Evolutionary conservation across 352 stramenopile species (phyloP).

Genomic region (Phytopythium chamaehyphon): DNA sequence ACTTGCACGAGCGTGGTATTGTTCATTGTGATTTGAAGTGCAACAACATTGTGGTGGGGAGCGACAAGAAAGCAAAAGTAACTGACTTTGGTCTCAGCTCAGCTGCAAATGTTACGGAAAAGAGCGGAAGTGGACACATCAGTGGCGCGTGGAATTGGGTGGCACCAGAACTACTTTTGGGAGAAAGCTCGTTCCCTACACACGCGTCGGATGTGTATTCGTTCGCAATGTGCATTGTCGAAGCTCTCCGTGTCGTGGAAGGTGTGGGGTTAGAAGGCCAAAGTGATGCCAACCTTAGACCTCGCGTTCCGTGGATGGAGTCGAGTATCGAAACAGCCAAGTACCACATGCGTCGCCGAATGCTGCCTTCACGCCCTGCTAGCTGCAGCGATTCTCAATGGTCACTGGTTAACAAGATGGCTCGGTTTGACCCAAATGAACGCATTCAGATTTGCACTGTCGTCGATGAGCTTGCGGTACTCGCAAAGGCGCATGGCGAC

Average conservation of each 20-base stretch:
- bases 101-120: background rate
- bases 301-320: background rate
- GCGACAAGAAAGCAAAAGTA: conserved; percentile 23
- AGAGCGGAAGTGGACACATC: conserved; percentile 6
- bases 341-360: background rate
- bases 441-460: background rate
- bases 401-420: background rate
- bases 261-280: background rate
- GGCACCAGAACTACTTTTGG: conserved; percentile 10
- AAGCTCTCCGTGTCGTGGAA: conserved; percentile 5
- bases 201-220: conserved; percentile 17
- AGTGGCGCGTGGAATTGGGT: conserved; percentile 18
- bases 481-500: no score
- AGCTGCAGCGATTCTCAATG: background rate
- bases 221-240: conserved; percentile 13
- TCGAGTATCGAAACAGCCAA: background rate
- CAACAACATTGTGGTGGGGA: conserved; percentile 28
- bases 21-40: conserved; percentile 34
- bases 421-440: background rate
- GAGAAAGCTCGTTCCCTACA: background rate
- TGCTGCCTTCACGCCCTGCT: background rate
- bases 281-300: background rate
- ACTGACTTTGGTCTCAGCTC: conserved; percentile 25
- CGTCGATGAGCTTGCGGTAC: background rate
- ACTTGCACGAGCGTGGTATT: conserved; percentile 22